Percentiles rank a stretch among this genome's conserved stretches.
phyloP scores from a whole-genome alignment of 805 yeast species.

The Saturnispora saitoi region DNA sequence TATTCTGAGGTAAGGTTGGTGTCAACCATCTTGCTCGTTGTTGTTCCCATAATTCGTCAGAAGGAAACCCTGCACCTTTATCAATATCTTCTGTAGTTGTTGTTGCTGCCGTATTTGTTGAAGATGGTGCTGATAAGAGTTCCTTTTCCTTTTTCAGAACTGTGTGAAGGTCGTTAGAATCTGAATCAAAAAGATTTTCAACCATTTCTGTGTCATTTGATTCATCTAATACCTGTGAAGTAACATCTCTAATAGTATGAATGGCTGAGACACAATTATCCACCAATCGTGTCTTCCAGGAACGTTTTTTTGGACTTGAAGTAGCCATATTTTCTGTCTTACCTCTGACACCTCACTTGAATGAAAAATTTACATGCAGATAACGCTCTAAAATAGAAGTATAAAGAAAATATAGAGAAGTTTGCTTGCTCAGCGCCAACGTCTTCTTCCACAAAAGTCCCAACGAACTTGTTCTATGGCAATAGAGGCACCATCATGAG shows the following conservation, averaged over 20 bases:
- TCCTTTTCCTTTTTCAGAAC: not conserved
- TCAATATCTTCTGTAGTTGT: constrained; percentile 2
- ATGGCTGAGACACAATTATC: constrained; percentile 15
- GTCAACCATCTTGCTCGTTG: constrained; percentile 63
- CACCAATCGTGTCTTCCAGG: constrained; percentile 17
- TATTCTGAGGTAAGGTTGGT: constrained; percentile 19
- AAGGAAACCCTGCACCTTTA: constrained; percentile 5
- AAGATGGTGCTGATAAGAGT: constrained; percentile 1
- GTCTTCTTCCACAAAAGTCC: constrained; percentile 23
- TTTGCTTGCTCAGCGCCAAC: not conserved
- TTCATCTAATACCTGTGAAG: constrained; percentile 42
- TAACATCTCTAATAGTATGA: constrained; percentile 11
- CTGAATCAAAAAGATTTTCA: constrained; percentile 38
- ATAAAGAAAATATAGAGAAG: not conserved
- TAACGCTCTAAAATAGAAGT: not conserved
- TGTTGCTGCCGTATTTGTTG: not conserved
- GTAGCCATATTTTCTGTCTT: not conserved
- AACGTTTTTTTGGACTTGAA: not conserved
- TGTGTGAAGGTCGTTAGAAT: not conserved
- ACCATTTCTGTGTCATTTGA: constrained; percentile 45
- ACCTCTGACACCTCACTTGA: not conserved
- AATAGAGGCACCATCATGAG: constrained; percentile 75
- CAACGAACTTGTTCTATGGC: constrained; percentile 51
- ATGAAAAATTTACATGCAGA: not conserved
- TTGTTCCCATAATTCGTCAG: constrained; percentile 54